Conservation (phyloP, 495 filamentous ascomycete species). For the Zalerion maritima region DNA sequence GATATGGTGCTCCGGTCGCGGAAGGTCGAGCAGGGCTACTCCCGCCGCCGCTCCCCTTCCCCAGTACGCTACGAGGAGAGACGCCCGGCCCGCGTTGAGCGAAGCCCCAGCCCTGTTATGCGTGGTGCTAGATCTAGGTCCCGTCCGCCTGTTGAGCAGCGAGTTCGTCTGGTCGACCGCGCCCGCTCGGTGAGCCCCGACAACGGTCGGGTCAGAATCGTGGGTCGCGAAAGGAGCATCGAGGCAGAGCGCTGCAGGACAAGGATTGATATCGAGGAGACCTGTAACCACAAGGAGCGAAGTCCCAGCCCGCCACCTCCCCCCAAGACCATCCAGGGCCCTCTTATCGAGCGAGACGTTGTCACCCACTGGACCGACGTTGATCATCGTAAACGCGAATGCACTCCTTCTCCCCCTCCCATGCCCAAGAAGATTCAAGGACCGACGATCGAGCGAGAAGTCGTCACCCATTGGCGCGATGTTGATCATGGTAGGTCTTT, state of each 20-base stretch:
- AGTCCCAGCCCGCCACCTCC: constrained; percentile 25
- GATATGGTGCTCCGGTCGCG: constrained; percentile 20
- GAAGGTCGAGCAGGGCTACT: constrained; percentile 25
- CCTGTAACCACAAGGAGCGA: constrained; percentile 14
- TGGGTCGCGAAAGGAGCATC: constrained; percentile 10
- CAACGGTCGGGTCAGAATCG: constrained; percentile 14
- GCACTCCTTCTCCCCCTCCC: constrained; percentile 32
- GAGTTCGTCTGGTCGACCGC: constrained; percentile 14
- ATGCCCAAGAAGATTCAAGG: constrained; percentile 45
- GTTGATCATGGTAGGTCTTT: constrained; percentile 64
- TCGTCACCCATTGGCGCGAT: constrained; percentile 73
- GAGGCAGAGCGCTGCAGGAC: constrained; percentile 12
- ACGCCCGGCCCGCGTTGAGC: constrained; percentile 19
- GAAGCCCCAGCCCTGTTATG: constrained; percentile 31
- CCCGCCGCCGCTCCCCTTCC: constrained; percentile 24
- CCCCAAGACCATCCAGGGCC: constrained; percentile 18
- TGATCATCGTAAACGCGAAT: constrained; percentile 20
- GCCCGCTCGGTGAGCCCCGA: constrained; percentile 22
- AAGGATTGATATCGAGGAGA: constrained; percentile 26
- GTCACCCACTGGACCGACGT: constrained; percentile 16
- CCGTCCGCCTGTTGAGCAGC: constrained; percentile 18
- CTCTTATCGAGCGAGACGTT: constrained; percentile 26
- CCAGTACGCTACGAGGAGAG: constrained; percentile 30
- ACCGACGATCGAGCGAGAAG: constrained; percentile 61
- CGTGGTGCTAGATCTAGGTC: no score